phyloP scores from a whole-genome alignment of 1,284 basidiomycete genomes.

The Apiotrichum montevideense region DNA sequence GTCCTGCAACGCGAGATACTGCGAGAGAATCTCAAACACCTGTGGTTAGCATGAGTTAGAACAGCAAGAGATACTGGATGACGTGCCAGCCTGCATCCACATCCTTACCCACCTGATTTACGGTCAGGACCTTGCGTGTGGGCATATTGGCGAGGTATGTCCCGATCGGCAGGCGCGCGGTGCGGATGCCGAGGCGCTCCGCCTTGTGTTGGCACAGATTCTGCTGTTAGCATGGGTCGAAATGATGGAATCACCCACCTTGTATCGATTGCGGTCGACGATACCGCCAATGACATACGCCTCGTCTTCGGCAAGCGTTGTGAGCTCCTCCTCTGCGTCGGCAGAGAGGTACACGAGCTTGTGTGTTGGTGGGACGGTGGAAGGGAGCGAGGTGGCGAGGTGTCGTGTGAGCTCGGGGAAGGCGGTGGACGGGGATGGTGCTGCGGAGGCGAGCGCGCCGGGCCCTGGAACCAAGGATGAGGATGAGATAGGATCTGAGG shows the following conservation, averaged over 20 bases:
- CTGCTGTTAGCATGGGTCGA: slow-evolving; percentile 46
- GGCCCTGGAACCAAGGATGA: neutral
- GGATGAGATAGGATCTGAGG: neutral
- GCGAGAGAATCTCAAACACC: slow-evolving; percentile 84
- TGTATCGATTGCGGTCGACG: slow-evolving; percentile 93
- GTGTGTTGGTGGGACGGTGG: slow-evolving; percentile 39
- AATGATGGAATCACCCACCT: slow-evolving; percentile 53
- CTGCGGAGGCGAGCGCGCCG: slow-evolving; percentile 15
- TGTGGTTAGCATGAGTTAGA: slow-evolving; percentile 7
- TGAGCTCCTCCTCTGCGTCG: slow-evolving; percentile 80
- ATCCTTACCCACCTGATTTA: slow-evolving; percentile 65
- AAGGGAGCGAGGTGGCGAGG: slow-evolving; percentile 18
- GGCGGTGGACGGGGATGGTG: neutral
- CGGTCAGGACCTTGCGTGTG: slow-evolving; percentile 91
- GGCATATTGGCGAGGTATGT: slow-evolving; percentile 73
- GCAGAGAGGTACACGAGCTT: slow-evolving; percentile 88
- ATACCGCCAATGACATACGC: slow-evolving; percentile 96
- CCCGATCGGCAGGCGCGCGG: slow-evolving; percentile 88
- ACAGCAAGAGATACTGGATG: neutral
- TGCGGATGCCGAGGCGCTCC: slow-evolving; percentile 62
- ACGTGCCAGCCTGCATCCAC: too few relatives aligned
- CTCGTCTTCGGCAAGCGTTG: slow-evolving; percentile 71
- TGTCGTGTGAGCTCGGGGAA: neutral
- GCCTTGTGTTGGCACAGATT: slow-evolving; percentile 87
- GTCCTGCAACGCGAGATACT: slow-evolving; percentile 73